Percentiles rank a stretch among this genome's conserved stretches.
Conservation (phyloP, 768 basidiomycete genomes). For the Trametes maxima region DNA sequence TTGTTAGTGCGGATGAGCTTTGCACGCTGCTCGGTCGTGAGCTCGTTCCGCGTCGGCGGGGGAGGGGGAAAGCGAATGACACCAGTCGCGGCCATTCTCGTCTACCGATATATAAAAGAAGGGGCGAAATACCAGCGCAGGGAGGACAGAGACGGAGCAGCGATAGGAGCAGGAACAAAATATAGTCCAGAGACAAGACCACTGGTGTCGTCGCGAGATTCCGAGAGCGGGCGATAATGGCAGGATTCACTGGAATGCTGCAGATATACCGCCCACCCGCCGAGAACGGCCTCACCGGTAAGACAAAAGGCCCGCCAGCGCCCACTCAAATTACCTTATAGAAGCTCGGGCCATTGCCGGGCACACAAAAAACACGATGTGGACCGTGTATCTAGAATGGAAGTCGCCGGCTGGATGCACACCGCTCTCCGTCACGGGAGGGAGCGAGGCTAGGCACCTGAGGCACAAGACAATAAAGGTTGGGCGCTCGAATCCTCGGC, state of each 20-base stretch:
- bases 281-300: neutral
- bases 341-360: neutral
- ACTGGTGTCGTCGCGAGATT: conserved; percentile 16
- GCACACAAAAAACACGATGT: conserved; percentile 4
- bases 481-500: neutral
- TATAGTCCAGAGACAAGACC: conserved; percentile 12
- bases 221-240: conserved; percentile 7
- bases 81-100: conserved; percentile 7
- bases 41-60: conserved; percentile 61
- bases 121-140: neutral
- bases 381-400: neutral
- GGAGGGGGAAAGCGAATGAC: conserved; percentile 40
- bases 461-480: conserved; percentile 2
- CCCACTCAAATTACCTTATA: neutral
- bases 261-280: neutral
- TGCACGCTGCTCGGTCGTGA: conserved; percentile 52
- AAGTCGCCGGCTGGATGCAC: neutral
- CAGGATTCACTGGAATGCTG: neutral
- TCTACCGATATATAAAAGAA: neutral
- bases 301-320: conserved; percentile 10
- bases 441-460: neutral
- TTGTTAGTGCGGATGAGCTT: conserved; percentile 59
- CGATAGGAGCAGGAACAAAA: neutral
- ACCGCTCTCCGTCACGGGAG: neutral
- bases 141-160: neutral